Evolutionary conservation across 805 yeast species (phyloP), one percentile per base, ranked within the genome.

Genomic region (Starmerella bacillaris): DNA sequence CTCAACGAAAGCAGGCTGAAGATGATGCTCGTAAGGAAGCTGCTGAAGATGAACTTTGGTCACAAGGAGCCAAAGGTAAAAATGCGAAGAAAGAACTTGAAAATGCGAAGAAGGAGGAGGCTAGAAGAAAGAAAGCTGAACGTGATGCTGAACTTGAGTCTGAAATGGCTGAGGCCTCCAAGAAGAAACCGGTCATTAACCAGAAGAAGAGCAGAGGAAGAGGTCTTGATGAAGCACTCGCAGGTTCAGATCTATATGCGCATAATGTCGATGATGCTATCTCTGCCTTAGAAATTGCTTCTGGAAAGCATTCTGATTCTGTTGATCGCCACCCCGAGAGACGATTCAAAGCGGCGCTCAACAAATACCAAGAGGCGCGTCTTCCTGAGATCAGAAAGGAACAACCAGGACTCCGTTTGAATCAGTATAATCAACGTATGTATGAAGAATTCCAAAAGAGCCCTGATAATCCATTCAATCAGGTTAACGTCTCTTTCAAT

Each of bases 301-400:
- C 61, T 31, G 74, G 74, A 21, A 56, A 60, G 28, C 58, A 58
- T 41, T 7, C 41, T 14, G 51, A 44, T 27, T 50, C 48, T 40
- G 62, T 79, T 35, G 93, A 79, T 40, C 72, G 82, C 55, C 93
- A 79, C 47, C 92, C 93, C 7, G 93, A 79, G 60, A 70, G 92
- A 57, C 68, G 93, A 51, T 77, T 74, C 57, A 79, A 78, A 60
- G 80, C 86, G 18, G 92, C 92, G 0, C 62, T 63, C 37, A 64
- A 70, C 9, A 80, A 78, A 1, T 79, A 58, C 49, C 80, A 78
- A 48, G 86, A 73, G 42, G 59, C 63, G 37, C 65, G 86, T 48
- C 51, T 76, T 28, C 86, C 89, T 4, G 80, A 75, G 49, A 38
- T 75, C 37, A 72, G 74, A 56, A 64, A 71, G 52, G 92, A 79